These are phyloP conservation scores for Sarcodon sp. DNA, from an alignment of 768 basidiomycete species.

Conservation along the genomic window DNA sequence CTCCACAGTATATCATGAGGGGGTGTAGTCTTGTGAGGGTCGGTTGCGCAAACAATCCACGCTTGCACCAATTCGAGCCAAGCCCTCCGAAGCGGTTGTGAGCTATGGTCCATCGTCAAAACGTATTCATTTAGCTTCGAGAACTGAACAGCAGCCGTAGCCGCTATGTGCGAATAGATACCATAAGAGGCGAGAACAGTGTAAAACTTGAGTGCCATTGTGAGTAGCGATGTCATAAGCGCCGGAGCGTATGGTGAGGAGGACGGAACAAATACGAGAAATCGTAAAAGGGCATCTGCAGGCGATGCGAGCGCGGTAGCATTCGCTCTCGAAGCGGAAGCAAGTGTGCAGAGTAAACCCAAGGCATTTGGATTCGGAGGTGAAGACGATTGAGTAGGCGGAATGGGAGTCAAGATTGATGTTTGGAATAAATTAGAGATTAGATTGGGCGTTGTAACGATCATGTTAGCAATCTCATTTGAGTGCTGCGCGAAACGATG, in stretches of 20 bases:
- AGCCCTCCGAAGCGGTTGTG: slow-evolving; percentile 24
- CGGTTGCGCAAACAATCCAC: slow-evolving; percentile 78
- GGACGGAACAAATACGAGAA: slow-evolving; percentile 44
- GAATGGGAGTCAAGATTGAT: slow-evolving; percentile 45
- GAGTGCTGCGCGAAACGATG: slow-evolving; percentile 50
- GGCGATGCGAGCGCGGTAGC: slow-evolving; percentile 43
- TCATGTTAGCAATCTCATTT: slow-evolving; percentile 34
- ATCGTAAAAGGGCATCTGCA: slow-evolving; percentile 61
- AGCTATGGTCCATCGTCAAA: slow-evolving; percentile 22
- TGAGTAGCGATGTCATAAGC: slow-evolving; percentile 33
- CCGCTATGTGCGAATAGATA: slow-evolving; percentile 55
- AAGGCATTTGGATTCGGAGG: slow-evolving; percentile 37
- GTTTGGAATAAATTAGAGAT: slow-evolving; percentile 35
- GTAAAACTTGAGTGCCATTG: slow-evolving; percentile 52
- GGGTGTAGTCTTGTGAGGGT: slow-evolving; percentile 83
- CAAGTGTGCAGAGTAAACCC: slow-evolving; percentile 41
- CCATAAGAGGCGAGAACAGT: slow-evolving; percentile 64
- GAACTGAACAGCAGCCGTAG: slow-evolving; percentile 47
- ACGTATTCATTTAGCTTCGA: slow-evolving; percentile 34
- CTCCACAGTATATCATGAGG: slow-evolving; percentile 86
- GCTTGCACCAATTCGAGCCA: slow-evolving; percentile 50
- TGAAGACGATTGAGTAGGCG: slow-evolving; percentile 18
- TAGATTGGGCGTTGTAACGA: slow-evolving; percentile 39
- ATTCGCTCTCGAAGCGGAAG: slow-evolving; percentile 52
- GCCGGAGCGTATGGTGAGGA: slow-evolving; percentile 22